Evolutionary conservation across 2,329 filamentous ascomycete species (phyloP).

Genomic region (Neopestalotiopsis clavispora): DNA sequence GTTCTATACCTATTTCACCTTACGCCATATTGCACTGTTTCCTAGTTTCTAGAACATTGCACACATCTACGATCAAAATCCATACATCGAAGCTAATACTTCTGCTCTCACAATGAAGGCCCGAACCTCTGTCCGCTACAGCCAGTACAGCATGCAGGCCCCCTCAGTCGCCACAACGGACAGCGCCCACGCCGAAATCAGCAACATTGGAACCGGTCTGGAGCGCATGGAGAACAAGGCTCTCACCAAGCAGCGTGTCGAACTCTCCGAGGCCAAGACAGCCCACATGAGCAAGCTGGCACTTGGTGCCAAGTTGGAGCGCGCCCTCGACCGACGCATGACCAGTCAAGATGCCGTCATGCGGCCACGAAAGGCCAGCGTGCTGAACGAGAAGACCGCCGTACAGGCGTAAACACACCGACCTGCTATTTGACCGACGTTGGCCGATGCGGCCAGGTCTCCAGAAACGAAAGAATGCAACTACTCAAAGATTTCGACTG

Average conservation of each 20-base stretch:
- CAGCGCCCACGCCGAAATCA: slow-evolving; percentile 61
- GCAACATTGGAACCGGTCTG: slow-evolving; percentile 77
- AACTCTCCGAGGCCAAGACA: slow-evolving; percentile 78
- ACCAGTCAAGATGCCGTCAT: slow-evolving; percentile 87
- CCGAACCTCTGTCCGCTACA: slow-evolving; percentile 61
- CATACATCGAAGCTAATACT: slow-evolving; percentile 6
- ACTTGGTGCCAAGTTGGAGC: slow-evolving; percentile 87
- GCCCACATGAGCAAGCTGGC: slow-evolving; percentile 86
- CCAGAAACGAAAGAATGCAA: background rate
- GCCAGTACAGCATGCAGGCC: slow-evolving; percentile 62
- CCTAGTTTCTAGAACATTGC: background rate
- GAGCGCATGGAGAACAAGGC: slow-evolving; percentile 91
- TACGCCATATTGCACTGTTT: background rate
- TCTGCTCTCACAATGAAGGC: slow-evolving; percentile 32
- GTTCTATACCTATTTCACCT: background rate
- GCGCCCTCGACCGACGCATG: slow-evolving; percentile 86
- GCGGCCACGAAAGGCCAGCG: slow-evolving; percentile 55
- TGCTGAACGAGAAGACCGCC: slow-evolving; percentile 29
- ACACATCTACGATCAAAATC: background rate
- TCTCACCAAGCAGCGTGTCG: slow-evolving; percentile 80
- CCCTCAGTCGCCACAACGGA: slow-evolving; percentile 65
- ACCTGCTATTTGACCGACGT: background rate
- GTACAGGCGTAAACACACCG: slow-evolving; percentile 9
- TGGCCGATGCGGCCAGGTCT: background rate
- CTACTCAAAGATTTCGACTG: background rate